These are phyloP conservation scores for Phtheirospermum japonicum DNA, from an alignment of 257 asterid species.

Conservation along the genomic window DNA sequence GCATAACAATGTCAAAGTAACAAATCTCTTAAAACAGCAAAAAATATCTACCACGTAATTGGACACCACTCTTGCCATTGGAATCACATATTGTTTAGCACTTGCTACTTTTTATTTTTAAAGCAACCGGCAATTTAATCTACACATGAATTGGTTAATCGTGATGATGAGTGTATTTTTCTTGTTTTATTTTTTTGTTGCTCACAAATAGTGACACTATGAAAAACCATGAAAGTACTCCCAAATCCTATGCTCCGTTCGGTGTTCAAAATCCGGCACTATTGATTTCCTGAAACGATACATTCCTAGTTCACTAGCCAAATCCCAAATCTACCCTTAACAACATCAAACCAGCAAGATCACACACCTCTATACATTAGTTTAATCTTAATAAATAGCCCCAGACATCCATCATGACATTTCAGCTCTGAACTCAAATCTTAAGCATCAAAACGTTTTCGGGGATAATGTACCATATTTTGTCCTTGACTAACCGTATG, in stretches of 20 bases:
- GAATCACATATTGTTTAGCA: too few species aligned
- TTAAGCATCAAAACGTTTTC: not conserved
- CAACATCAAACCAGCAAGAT: not conserved
- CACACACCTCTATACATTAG: slow-evolving; percentile 12
- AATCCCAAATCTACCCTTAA: not conserved
- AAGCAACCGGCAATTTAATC: slow-evolving; percentile 1
- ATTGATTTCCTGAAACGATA: not conserved
- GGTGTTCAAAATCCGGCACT: not conserved
- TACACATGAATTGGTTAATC: not conserved
- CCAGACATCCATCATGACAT: slow-evolving; percentile 1
- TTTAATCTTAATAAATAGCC: not conserved
- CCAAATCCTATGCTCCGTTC: too few species aligned
- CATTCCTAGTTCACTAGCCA: slow-evolving; percentile 9
- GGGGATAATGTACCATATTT: not conserved
- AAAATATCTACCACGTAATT: not conserved
- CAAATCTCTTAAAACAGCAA: not conserved
- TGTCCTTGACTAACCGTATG: slow-evolving; percentile 11
- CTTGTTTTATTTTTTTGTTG: too few species aligned
- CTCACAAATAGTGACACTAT: too few species aligned
- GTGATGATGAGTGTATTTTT: too few species aligned
- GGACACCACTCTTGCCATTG: not conserved
- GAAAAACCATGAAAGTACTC: too few species aligned
- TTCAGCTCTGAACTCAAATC: slow-evolving; percentile 15
- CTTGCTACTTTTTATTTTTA: not conserved
- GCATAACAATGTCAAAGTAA: not conserved